Conservation (phyloP, 306 rosid species). For the Ochetophila trinervis region DNA sequence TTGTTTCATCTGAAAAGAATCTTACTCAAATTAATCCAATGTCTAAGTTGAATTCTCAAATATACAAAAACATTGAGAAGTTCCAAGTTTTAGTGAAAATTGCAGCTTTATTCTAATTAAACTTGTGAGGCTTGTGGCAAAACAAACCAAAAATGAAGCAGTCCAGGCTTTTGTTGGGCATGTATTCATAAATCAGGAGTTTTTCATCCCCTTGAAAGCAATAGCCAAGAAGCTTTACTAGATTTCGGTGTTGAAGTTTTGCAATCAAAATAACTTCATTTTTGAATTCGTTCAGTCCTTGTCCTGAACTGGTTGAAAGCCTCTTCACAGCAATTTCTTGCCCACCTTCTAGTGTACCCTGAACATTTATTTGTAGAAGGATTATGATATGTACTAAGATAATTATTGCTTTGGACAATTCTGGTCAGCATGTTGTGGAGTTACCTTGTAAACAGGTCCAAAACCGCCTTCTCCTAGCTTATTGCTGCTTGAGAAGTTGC, state of each 20-base stretch:
- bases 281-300: constrained; percentile 57
- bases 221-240: constrained; percentile 56
- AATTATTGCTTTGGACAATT: not conserved
- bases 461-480: constrained; percentile 55
- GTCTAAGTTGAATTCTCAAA: not conserved
- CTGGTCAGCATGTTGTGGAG: constrained; percentile 15
- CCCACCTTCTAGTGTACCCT: constrained; percentile 50
- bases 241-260: constrained; percentile 67
- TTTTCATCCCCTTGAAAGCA: constrained; percentile 55
- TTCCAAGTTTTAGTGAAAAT: not conserved
- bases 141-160: constrained; percentile 53
- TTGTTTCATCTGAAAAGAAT: constrained; percentile 25
- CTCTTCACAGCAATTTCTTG: constrained; percentile 61
- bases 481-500: constrained; percentile 27
- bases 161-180: constrained; percentile 60
- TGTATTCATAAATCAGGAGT: constrained; percentile 56
- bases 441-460: constrained; percentile 46
- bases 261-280: constrained; percentile 56
- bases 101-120: not conserved
- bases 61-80: too few species aligned
- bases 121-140: not conserved
- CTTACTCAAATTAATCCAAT: not conserved
- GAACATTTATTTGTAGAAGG: not conserved
- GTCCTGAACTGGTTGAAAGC: constrained; percentile 46
- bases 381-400: not conserved